A percentile compares a stretch with the other conserved stretches of the same genome.
These are phyloP conservation scores for Seminavis robusta DNA, from an alignment of 108 stramenopile species.

Conservation along the genomic window DNA sequence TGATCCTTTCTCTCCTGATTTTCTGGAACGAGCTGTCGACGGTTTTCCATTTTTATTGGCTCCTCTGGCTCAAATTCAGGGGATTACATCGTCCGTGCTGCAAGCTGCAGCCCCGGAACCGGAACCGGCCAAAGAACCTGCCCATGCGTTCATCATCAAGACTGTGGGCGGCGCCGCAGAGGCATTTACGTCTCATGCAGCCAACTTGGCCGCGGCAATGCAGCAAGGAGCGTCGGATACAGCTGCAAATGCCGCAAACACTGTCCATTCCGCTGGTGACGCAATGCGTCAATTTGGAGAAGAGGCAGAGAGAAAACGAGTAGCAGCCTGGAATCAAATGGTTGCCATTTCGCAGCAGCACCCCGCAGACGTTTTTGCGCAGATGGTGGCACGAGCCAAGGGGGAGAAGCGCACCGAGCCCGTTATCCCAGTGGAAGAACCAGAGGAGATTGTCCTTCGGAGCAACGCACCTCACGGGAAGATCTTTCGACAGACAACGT, in stretches of 20 bases:
- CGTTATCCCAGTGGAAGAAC: constrained; percentile 1
- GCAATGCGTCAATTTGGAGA: too few relatives aligned
- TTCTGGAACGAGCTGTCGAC: constrained; percentile 64
- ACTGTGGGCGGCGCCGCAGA: constrained; percentile 26
- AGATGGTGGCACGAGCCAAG: too few relatives aligned
- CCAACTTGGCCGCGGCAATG: constrained; percentile 15
- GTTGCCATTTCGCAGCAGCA: constrained; percentile 8
- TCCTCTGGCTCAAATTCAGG: constrained; percentile 71
- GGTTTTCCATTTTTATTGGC: constrained; percentile 84
- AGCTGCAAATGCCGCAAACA: too few relatives aligned
- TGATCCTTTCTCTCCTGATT: constrained; percentile 77
- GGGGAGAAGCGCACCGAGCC: constrained; percentile 5
- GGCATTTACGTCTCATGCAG: constrained; percentile 20
- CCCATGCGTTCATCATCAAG: constrained; percentile 17
- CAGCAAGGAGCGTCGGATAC: constrained; percentile 21
- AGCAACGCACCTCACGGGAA: too few relatives aligned
- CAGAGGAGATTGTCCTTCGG: too few relatives aligned
- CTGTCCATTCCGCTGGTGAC: too few relatives aligned
- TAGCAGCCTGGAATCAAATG: too few relatives aligned
- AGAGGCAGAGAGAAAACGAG: too few relatives aligned
- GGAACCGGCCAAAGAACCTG: constrained; percentile 22
- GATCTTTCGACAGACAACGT: constrained; percentile 7
- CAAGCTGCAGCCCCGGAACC: constrained; percentile 17
- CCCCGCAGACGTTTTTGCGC: constrained; percentile 6
- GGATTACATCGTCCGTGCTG: constrained; percentile 33